Conservation (phyloP, 2,329 filamentous ascomycete genomes). For the Aspergillus ochraceoroseus region DNA sequence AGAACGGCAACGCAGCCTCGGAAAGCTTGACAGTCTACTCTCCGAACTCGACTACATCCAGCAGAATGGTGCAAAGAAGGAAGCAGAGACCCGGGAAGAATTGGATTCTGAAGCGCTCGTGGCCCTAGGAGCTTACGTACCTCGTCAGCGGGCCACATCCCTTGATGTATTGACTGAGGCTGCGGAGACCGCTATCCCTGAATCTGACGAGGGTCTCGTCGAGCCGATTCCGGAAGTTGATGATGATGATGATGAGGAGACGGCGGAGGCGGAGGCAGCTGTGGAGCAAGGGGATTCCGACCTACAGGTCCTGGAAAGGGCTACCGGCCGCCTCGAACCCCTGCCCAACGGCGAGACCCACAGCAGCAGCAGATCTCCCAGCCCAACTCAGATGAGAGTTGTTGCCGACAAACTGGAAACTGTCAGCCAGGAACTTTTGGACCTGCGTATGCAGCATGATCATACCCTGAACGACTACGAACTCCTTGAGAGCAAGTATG, state of each 20-base stretch:
- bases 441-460: slow-evolving; percentile 87
- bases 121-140: slow-evolving; percentile 22
- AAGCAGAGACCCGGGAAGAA: slow-evolving; percentile 18
- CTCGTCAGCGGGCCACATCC: slow-evolving; percentile 35
- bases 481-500: slow-evolving; percentile 78
- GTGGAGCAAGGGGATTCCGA: slow-evolving; percentile 30
- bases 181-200: slow-evolving; percentile 44
- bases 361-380: slow-evolving; percentile 54
- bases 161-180: slow-evolving; percentile 44
- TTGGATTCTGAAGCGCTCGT: slow-evolving; percentile 14
- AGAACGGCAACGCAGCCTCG: slow-evolving; percentile 88
- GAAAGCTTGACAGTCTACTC: slow-evolving; percentile 86
- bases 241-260: slow-evolving; percentile 26
- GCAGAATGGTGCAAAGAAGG: slow-evolving; percentile 47
- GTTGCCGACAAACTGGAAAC: slow-evolving; percentile 89
- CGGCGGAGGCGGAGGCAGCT: slow-evolving; percentile 17
- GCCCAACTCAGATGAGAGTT: slow-evolving; percentile 74
- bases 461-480: slow-evolving; percentile 75
- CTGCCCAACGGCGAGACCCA: slow-evolving; percentile 22
- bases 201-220: slow-evolving; percentile 41
- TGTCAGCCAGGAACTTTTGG: slow-evolving; percentile 85
- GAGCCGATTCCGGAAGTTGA: slow-evolving; percentile 33
- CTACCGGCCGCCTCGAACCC: slow-evolving; percentile 27
- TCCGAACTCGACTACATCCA: slow-evolving; percentile 77
- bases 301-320: slow-evolving; percentile 36